These are phyloP conservation scores for Helianthus tuberosus DNA, from an alignment of 129 eudicot genomes.

Conservation along the genomic window DNA sequence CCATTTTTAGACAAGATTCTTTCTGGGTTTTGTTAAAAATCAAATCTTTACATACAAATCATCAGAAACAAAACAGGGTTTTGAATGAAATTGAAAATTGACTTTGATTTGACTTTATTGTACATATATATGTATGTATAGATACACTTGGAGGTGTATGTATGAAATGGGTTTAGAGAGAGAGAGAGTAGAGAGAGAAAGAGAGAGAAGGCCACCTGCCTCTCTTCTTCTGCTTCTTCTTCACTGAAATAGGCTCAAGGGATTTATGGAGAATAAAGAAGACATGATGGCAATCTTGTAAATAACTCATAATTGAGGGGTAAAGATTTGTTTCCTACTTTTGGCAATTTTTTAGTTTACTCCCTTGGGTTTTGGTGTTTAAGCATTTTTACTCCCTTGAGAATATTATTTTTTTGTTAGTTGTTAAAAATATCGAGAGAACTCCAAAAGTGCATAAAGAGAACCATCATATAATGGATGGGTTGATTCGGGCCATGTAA, in stretches of 20 bases:
- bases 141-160: background rate
- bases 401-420: background rate
- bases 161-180: conserved; percentile 1
- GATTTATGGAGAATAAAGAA: conserved; percentile 31
- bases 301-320: conserved; percentile 26
- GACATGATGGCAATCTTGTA: conserved; percentile 29
- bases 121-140: background rate
- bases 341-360: background rate
- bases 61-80: conserved; percentile 30
- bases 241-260: conserved; percentile 38
- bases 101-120: conserved; percentile 20
- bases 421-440: too few species aligned
- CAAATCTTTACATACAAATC: conserved; percentile 27
- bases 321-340: background rate
- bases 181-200: conserved; percentile 40
- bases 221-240: conserved; percentile 40
- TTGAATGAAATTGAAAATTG: conserved; percentile 7
- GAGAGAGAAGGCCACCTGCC: conserved; percentile 41
- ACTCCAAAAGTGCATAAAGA: too few species aligned
- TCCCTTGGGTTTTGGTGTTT: conserved; percentile 21
- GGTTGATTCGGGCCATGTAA: too few species aligned
- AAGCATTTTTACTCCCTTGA: conserved; percentile 3
- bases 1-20: conserved; percentile 41
- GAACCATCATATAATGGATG: too few species aligned
- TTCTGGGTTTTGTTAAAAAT: conserved; percentile 6